These are phyloP conservation scores for Antrodiella citrinella DNA, from an alignment of 768 basidiomycete species.

Conservation along the genomic window DNA sequence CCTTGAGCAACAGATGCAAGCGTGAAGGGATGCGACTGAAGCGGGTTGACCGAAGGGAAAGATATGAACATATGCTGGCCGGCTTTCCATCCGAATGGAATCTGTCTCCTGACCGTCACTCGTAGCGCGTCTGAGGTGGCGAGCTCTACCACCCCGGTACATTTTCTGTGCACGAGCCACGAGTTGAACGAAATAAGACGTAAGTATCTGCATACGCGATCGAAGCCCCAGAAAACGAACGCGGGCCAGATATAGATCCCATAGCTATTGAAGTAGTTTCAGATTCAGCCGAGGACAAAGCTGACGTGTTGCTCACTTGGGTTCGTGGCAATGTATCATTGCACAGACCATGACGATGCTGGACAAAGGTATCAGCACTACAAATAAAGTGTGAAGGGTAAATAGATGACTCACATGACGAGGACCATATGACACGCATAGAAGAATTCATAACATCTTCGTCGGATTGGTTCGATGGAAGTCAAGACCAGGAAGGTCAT, in stretches of 20 bases:
- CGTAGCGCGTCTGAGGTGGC: conserved; percentile 36
- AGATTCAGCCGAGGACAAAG: too few relatives aligned
- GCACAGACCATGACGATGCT: not conserved
- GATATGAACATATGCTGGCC: conserved; percentile 43
- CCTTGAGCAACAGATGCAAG: conserved; percentile 34
- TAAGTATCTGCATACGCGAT: conserved; percentile 31
- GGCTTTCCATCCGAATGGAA: conserved; percentile 37
- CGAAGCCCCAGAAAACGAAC: conserved; percentile 38
- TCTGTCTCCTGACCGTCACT: conserved; percentile 29
- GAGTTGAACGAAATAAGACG: conserved; percentile 34
- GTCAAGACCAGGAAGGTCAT: conserved; percentile 30
- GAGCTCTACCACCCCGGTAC: conserved; percentile 29
- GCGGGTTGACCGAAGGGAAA: conserved; percentile 36
- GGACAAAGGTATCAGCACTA: not conserved
- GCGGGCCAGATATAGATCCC: conserved; percentile 36
- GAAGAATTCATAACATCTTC: conserved; percentile 34
- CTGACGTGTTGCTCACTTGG: not conserved
- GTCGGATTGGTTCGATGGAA: conserved; percentile 32
- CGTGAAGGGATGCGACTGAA: conserved; percentile 45
- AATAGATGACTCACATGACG: conserved; percentile 20
- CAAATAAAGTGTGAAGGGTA: too few relatives aligned
- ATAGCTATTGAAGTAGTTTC: too few relatives aligned
- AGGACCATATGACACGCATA: conserved; percentile 18
- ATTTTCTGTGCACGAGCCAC: conserved; percentile 23
- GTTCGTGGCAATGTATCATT: not conserved